A percentile compares a stretch with the other conserved stretches of the same genome.
These are phyloP conservation scores for Calocera viscosa DNA, from an alignment of 768 basidiomycete genomes.

Conservation along the genomic window DNA sequence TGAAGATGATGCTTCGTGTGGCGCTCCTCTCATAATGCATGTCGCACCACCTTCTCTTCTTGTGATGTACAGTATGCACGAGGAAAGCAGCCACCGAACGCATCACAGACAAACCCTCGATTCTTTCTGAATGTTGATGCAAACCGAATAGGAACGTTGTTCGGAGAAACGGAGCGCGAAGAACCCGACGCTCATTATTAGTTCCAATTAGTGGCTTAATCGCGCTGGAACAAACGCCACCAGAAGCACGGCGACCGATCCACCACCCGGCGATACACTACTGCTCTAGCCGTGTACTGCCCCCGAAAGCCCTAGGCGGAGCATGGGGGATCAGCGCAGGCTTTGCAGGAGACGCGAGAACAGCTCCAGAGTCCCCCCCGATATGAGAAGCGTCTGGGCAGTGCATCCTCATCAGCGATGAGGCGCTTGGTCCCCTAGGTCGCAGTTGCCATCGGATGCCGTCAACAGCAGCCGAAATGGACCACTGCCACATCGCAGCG, in stretches of 20 bases:
- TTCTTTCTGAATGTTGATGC: not conserved
- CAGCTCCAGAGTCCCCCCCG: too few species aligned
- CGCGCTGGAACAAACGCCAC: not conserved
- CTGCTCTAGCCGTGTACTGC: not conserved
- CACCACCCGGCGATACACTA: not conserved
- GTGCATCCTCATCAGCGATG: too few species aligned
- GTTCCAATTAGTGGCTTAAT: not conserved
- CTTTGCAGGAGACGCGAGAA: too few species aligned
- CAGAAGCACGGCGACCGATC: not conserved
- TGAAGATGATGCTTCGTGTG: not conserved
- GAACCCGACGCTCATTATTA: not conserved
- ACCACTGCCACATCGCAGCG: too few species aligned
- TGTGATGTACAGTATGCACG: not conserved
- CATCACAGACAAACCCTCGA: not conserved
- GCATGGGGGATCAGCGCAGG: not conserved
- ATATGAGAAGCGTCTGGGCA: too few species aligned
- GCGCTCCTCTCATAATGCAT: not conserved
- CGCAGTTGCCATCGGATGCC: too few species aligned
- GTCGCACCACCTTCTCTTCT: not conserved
- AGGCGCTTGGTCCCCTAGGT: too few species aligned
- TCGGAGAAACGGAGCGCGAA: not conserved
- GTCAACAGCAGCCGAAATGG: too few species aligned
- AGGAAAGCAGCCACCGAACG: not conserved
- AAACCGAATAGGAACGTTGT: not conserved
- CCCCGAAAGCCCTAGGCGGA: not conserved